These are phyloP conservation scores for Aspergillus japonicus DNA, from an alignment of 2,329 filamentous ascomycete genomes.

Conservation along the genomic window DNA sequence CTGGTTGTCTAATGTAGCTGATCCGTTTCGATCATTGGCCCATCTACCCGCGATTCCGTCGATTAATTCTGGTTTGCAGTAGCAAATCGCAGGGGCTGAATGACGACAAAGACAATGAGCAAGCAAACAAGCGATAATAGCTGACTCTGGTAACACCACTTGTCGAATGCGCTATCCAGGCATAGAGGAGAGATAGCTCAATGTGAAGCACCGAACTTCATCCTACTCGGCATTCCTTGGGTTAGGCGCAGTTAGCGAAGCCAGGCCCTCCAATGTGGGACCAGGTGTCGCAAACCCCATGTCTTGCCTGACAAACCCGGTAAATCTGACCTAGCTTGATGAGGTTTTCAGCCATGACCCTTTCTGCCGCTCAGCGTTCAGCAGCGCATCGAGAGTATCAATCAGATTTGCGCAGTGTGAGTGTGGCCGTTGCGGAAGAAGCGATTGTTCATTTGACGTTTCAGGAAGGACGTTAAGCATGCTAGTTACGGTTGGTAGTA, in stretches of 20 bases:
- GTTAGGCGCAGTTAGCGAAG: not conserved
- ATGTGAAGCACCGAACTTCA: not conserved
- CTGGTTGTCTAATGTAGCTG: conserved; percentile 1
- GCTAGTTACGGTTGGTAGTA: not conserved
- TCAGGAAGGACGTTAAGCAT: not conserved
- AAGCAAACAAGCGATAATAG: not conserved
- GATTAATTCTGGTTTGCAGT: not conserved
- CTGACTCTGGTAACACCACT: not conserved
- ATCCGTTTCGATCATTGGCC: conserved; percentile 6
- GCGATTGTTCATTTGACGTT: not conserved
- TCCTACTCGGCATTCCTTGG: not conserved
- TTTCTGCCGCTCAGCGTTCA: not conserved
- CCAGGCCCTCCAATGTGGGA: not conserved
- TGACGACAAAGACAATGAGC: not conserved
- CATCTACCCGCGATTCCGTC: not conserved
- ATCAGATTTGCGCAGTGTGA: not conserved
- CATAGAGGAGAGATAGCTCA: not conserved
- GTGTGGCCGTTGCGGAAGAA: not conserved
- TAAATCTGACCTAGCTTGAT: not conserved
- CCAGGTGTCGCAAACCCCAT: conserved; percentile 1
- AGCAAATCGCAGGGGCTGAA: not conserved
- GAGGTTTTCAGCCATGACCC: not conserved
- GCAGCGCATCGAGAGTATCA: not conserved
- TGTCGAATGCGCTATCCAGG: not conserved
- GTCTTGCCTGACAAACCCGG: not conserved